A percentile compares a stretch with the other conserved stretches of the same genome.
These are phyloP conservation scores for Alternaria angustiovoidea DNA, from an alignment of 2,329 filamentous ascomycete genomes.

Conservation along the genomic window DNA sequence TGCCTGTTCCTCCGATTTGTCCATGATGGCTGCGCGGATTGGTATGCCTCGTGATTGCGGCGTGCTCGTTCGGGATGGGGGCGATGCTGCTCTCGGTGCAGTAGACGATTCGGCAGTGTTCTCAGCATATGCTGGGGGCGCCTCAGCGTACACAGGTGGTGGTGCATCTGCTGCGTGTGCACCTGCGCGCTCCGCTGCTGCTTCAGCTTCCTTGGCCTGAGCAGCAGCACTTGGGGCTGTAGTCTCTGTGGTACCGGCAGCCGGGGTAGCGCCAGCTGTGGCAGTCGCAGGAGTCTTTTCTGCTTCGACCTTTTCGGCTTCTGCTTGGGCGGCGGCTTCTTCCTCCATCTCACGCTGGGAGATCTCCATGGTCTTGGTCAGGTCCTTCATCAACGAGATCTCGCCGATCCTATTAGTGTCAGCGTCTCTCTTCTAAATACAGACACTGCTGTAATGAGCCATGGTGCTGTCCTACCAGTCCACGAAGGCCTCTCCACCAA, in stretches of 20 bases:
- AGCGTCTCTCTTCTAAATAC: conserved; percentile 4
- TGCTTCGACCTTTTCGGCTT: conserved; percentile 41
- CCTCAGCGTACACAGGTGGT: conserved; percentile 50
- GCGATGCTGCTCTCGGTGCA: conserved; percentile 42
- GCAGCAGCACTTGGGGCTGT: conserved; percentile 45
- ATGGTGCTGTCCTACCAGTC: conserved; percentile 67
- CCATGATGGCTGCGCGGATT: conserved; percentile 85
- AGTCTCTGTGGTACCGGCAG: conserved; percentile 16
- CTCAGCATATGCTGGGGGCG: conserved; percentile 55
- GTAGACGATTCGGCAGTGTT: conserved; percentile 51
- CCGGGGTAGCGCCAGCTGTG: conserved; percentile 17
- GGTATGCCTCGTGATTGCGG: conserved; percentile 67
- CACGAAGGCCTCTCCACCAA: conserved; percentile 92
- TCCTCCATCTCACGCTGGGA: conserved; percentile 83
- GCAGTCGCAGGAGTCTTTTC: conserved; percentile 29
- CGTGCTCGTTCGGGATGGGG: conserved; percentile 56
- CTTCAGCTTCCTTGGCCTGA: conserved; percentile 53
- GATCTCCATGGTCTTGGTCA: conserved; percentile 98
- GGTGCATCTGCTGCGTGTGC: conserved; percentile 38
- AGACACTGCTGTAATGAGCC: neutral
- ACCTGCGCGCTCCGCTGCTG: conserved; percentile 52
- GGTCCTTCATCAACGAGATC: conserved; percentile 97
- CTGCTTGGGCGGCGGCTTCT: conserved; percentile 65
- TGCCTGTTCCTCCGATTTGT: conserved; percentile 81
- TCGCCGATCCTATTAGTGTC: conserved; percentile 75